Conservation (phyloP, 176 grass and related monocot species). For the Triticum turgidum region DNA sequence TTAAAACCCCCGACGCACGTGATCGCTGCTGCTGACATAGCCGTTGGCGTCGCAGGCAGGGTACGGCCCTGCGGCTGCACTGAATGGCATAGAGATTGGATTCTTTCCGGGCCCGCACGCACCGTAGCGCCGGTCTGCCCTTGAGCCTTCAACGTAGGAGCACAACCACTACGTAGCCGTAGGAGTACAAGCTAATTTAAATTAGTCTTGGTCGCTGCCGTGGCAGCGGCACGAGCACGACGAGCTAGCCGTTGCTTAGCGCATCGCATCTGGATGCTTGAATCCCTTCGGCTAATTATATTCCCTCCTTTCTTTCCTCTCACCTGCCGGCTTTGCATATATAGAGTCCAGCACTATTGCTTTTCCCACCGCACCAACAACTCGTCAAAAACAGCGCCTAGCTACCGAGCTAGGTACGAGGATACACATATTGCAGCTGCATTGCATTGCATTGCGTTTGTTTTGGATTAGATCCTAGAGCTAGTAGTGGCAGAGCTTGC, state of each 20-base stretch:
- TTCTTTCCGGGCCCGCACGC: slow-evolving; percentile 12
- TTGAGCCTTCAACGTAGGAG: neutral
- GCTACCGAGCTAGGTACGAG: slow-evolving; percentile 27
- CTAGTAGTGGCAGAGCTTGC: neutral
- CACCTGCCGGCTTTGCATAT: slow-evolving; percentile 18
- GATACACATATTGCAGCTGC: neutral
- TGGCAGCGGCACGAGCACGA: neutral
- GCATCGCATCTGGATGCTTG: slow-evolving; percentile 37
- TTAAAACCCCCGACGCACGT: slow-evolving; percentile 18
- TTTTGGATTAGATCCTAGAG: slow-evolving; percentile 1
- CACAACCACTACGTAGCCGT: neutral
- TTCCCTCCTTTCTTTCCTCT: slow-evolving; percentile 44
- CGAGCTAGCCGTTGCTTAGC: slow-evolving; percentile 47
- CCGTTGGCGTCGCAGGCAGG: slow-evolving; percentile 24
- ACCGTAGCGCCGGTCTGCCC: neutral
- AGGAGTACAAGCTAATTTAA: neutral
- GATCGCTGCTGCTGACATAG: too few relatives aligned
- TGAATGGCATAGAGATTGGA: slow-evolving; percentile 32
- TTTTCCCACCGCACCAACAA: slow-evolving; percentile 31
- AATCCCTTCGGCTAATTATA: slow-evolving; percentile 38
- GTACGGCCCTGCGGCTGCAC: slow-evolving; percentile 18
- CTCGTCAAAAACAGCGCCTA: slow-evolving; percentile 11
- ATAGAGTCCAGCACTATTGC: slow-evolving; percentile 26
- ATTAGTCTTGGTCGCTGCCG: neutral
- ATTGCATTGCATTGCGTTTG: neutral